Percentiles rank a stretch among this genome's conserved stretches.
phyloP scores from a whole-genome alignment of 805 yeast species.

The Hyphopichia homilentoma region DNA sequence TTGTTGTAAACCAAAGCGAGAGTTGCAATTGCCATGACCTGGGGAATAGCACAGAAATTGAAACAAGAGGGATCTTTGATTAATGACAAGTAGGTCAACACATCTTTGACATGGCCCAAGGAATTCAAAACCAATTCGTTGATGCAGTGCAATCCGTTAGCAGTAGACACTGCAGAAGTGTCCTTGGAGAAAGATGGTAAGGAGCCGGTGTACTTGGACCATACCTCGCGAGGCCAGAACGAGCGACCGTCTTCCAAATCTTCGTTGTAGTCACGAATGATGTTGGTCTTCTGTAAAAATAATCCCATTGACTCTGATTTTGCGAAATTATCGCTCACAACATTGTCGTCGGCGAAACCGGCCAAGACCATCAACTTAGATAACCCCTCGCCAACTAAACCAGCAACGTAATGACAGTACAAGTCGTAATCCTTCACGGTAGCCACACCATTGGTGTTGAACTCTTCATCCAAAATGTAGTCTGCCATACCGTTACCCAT shows the following conservation, averaged over 20 bases:
- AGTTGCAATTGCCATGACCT: conserved; percentile 98
- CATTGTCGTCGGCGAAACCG: conserved; percentile 53
- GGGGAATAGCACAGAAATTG: conserved; percentile 96
- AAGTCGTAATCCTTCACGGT: conserved; percentile 81
- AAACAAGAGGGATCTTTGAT: conserved; percentile 79
- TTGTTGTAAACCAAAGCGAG: conserved; percentile 82
- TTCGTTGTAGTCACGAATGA: conserved; percentile 91
- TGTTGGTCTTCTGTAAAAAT: conserved; percentile 92
- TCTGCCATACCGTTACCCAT: conserved; percentile 99
- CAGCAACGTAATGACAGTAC: conserved; percentile 97
- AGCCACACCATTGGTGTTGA: conserved; percentile 73
- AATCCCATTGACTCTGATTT: conserved; percentile 87
- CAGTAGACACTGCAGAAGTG: conserved; percentile 37
- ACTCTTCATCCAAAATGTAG: conserved; percentile 72
- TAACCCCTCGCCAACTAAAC: conserved; percentile 94
- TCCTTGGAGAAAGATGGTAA: conserved; percentile 54
- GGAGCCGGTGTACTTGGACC: conserved; percentile 73
- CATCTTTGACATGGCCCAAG: conserved; percentile 72
- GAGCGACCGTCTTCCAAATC: conserved; percentile 89
- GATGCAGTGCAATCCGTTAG: conserved; percentile 69
- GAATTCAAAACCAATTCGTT: conserved; percentile 80
- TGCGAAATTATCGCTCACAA: conserved; percentile 48
- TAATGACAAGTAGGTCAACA: conserved; percentile 67
- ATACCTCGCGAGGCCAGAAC: conserved; percentile 94
- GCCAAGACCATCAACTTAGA: conserved; percentile 80